phyloP scores from a whole-genome alignment of 805 yeast species.

The Schizosaccharomyces cryophilus region DNA sequence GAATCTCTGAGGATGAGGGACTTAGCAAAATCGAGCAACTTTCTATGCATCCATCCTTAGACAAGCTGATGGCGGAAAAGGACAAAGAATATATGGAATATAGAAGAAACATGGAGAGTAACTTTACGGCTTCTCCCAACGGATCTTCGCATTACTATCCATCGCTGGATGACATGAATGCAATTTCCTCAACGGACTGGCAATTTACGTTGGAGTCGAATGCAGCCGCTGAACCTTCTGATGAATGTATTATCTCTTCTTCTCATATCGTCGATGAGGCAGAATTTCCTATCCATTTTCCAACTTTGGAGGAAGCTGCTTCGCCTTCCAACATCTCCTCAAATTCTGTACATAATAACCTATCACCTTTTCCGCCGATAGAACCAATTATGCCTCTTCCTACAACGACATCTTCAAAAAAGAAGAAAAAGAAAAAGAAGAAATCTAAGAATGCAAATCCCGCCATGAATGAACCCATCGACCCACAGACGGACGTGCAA shows the following conservation, averaged over 20 bases:
- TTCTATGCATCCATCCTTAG: no score
- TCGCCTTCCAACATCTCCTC: background rate
- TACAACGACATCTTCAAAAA: constrained; percentile 7
- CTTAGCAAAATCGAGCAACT: no score
- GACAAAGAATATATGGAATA: background rate
- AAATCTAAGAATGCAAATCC: background rate
- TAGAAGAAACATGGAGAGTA: background rate
- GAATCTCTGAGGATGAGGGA: no score
- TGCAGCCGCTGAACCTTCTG: background rate
- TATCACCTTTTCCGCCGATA: background rate
- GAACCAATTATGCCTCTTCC: background rate
- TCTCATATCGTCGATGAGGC: background rate
- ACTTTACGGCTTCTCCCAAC: background rate
- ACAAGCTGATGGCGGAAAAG: no score
- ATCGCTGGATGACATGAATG: background rate
- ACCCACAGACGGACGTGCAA: background rate
- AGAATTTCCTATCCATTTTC: background rate
- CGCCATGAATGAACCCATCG: background rate
- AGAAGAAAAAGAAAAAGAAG: constrained; percentile 17
- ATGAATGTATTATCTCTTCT: background rate
- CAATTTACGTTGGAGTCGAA: background rate
- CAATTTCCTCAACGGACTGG: background rate
- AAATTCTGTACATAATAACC: background rate
- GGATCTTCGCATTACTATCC: background rate
- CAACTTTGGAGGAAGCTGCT: background rate